Percentiles rank a stretch among this genome's conserved stretches.
These are phyloP conservation scores for Cornus controversa DNA, from an alignment of 148 eudicot species.

Conservation along the genomic window DNA sequence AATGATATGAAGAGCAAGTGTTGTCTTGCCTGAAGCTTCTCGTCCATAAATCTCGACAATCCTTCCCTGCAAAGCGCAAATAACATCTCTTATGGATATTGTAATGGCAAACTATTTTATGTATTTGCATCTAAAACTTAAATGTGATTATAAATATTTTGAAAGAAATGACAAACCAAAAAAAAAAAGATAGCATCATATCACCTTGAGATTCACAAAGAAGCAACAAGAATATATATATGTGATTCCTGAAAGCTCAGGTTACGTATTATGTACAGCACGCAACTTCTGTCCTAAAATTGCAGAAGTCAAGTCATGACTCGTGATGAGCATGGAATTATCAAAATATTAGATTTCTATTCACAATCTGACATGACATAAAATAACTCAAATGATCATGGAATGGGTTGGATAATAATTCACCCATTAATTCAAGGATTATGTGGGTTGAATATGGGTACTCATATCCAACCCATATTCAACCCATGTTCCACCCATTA, in stretches of 20 bases:
- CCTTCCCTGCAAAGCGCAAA: constrained; percentile 69
- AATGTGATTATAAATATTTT: not conserved
- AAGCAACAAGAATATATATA: not conserved
- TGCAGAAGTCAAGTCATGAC: not conserved
- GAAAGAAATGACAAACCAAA: not conserved
- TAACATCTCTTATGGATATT: not conserved
- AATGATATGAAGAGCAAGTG: constrained; percentile 84
- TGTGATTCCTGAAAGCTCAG: not conserved
- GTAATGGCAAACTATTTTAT: not conserved
- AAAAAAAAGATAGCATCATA: not conserved
- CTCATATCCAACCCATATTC: too few species aligned
- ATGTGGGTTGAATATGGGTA: too few species aligned
- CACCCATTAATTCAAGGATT: too few species aligned
- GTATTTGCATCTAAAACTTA: not conserved
- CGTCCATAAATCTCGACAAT: constrained; percentile 92
- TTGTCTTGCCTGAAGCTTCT: constrained; percentile 98
- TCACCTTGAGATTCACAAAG: not conserved
- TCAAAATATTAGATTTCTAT: not conserved
- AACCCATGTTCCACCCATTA: too few species aligned
- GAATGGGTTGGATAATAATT: too few species aligned
- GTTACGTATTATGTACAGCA: not conserved
- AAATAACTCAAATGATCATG: not conserved
- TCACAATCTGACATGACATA: not conserved
- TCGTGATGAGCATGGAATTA: not conserved
- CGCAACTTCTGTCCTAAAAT: not conserved